These are phyloP conservation scores for Linnemannia exigua DNA, from an alignment of 192 early-diverging fungal genomes.

Conservation along the genomic window DNA sequence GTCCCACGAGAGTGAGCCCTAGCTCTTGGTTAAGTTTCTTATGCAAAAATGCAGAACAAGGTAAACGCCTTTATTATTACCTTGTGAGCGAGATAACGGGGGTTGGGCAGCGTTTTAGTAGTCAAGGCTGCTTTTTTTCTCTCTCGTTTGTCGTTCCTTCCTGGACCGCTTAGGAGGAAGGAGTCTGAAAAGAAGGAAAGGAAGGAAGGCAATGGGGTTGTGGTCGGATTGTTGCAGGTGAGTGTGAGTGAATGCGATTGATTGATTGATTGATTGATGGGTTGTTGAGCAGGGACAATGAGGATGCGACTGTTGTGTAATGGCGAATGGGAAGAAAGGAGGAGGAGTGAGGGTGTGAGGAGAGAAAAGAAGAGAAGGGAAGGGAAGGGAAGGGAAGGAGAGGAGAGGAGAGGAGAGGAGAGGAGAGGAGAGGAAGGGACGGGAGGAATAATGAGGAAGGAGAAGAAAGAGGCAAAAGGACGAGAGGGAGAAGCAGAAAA, in stretches of 20 bases:
- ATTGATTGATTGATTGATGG: no score
- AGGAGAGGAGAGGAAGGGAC: background rate
- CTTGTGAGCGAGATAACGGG: background rate
- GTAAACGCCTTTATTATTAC: background rate
- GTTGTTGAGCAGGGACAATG: background rate
- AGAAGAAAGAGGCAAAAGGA: background rate
- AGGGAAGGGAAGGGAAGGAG: background rate
- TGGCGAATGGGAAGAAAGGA: background rate
- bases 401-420: background rate
- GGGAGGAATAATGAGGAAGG: background rate
- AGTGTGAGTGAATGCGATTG: no score
- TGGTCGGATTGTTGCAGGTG: no score
- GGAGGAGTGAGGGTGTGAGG: background rate
- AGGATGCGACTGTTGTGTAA: background rate
- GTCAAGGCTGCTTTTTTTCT: background rate
- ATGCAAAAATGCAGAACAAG: background rate
- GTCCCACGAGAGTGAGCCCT: background rate
- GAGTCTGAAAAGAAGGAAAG: background rate
- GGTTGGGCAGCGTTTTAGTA: background rate
- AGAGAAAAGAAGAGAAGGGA: background rate
- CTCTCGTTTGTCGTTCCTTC: background rate
- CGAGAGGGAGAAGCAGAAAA: background rate
- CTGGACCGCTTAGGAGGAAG: background rate
- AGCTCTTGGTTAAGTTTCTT: background rate
- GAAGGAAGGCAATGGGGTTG: no score